Evolutionary conservation across 163 green algal species (phyloP).

Genomic region (Chlorella variabilis): DNA sequence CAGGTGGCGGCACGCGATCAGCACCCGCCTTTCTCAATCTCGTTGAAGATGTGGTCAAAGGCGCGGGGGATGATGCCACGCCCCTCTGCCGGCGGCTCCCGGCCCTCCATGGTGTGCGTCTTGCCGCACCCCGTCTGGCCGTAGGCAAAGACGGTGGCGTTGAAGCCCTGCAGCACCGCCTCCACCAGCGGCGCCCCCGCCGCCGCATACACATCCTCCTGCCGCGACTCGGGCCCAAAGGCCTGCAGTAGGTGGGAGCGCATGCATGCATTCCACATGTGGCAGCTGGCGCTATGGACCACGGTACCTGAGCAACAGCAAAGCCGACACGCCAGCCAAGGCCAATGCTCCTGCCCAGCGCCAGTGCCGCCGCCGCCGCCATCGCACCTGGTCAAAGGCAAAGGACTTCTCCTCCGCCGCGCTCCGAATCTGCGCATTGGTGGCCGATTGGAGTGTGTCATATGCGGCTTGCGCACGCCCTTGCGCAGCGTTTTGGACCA

Average conservation of each 20-base stretch:
- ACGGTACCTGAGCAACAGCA: too few relatives aligned
- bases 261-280: too few relatives aligned
- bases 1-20: too few relatives aligned
- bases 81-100: conserved; percentile 47
- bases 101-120: conserved; percentile 94
- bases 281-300: too few relatives aligned
- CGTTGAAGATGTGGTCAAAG: conserved; percentile 83
- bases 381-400: conserved; percentile 70
- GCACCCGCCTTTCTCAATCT: conserved; percentile 71
- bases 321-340: neutral
- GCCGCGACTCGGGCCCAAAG: conserved; percentile 73
- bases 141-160: conserved; percentile 94
- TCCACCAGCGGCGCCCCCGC: conserved; percentile 79
- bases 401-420: conserved; percentile 57
- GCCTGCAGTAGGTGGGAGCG: conserved; percentile 50
- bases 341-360: too few relatives aligned
- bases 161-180: conserved; percentile 92
- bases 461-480: too few relatives aligned
- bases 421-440: conserved; percentile 2
- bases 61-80: conserved; percentile 90
- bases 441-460: neutral
- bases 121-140: conserved; percentile 92
- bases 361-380: neutral
- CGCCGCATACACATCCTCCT: conserved; percentile 84
- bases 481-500: too few relatives aligned